phyloP scores from a whole-genome alignment of 768 basidiomycete species.

The Lyophyllum decastes region DNA sequence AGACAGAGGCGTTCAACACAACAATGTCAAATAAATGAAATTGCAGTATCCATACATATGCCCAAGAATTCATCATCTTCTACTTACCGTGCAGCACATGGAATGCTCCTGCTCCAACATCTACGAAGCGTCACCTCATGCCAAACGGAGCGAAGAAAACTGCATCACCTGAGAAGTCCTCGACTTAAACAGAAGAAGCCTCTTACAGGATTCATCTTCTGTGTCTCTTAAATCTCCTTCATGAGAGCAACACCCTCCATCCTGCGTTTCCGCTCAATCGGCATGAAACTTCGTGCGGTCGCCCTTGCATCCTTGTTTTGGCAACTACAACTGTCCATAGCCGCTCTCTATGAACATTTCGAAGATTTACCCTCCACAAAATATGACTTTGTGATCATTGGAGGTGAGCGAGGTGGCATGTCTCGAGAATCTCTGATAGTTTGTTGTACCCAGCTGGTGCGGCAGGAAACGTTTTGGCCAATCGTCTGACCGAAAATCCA shows the following conservation, averaged over 20 bases:
- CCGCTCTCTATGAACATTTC: slow-evolving; percentile 6
- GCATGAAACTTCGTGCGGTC: not conserved
- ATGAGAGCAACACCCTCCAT: not conserved
- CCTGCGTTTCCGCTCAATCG: no score
- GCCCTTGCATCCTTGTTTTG: not conserved
- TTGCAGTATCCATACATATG: no score
- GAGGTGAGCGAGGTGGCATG: slow-evolving; percentile 10
- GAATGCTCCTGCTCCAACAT: not conserved
- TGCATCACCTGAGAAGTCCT: not conserved
- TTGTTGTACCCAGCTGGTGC: slow-evolving; percentile 5
- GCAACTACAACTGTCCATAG: not conserved
- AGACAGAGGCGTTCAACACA: not conserved
- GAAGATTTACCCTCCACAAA: slow-evolving; percentile 1
- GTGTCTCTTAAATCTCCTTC: not conserved
- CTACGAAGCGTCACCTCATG: no score
- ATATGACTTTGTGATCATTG: slow-evolving; percentile 21
- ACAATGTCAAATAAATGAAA: not conserved
- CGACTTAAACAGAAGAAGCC: not conserved
- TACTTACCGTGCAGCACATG: not conserved
- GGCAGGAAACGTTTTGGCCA: slow-evolving; percentile 14
- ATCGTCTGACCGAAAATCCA: slow-evolving; percentile 11
- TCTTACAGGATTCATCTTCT: no score
- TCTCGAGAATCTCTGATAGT: not conserved
- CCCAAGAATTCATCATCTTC: no score
- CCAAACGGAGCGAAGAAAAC: not conserved